Percentiles rank a stretch among this genome's conserved stretches.
Evolutionary conservation across 495 filamentous ascomycete genomes (phyloP).

Genomic region (Lasiosphaeria miniovina): DNA sequence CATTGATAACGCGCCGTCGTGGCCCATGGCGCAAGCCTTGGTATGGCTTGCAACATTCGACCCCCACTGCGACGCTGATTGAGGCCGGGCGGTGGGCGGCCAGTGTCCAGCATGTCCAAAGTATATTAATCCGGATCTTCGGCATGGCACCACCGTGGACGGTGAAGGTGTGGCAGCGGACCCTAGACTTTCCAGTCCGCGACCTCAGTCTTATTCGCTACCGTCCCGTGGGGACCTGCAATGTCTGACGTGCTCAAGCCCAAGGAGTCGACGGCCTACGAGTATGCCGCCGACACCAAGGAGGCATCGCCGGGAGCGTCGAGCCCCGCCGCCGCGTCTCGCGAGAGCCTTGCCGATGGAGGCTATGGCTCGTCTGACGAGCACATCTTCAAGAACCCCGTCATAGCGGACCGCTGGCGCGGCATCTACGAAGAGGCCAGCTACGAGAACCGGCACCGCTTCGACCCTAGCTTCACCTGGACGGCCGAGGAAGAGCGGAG

Average conservation of each 20-base stretch:
- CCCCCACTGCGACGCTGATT: conserved; percentile 2
- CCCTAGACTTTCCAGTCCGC: conserved; percentile 8
- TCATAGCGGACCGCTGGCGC: conserved; percentile 28
- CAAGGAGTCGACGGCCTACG: neutral
- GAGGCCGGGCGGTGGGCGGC: neutral
- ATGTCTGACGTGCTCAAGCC: neutral
- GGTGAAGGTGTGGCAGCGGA: neutral
- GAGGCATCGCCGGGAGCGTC: neutral
- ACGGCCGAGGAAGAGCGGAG: conserved; percentile 45
- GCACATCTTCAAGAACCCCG: conserved; percentile 32
- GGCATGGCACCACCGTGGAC: neutral
- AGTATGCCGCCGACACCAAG: neutral
- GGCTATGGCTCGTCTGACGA: conserved; percentile 35
- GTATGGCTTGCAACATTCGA: conserved; percentile 12
- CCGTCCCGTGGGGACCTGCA: conserved; percentile 4
- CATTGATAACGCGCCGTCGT: conserved; percentile 13
- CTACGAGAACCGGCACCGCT: conserved; percentile 58
- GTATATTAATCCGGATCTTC: neutral
- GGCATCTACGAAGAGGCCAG: conserved; percentile 31
- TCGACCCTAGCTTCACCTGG: conserved; percentile 50
- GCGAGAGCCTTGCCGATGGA: conserved; percentile 14
- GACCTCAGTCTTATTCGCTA: conserved; percentile 11
- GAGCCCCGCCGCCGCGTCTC: conserved; percentile 11
- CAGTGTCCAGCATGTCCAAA: neutral
- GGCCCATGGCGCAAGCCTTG: conserved; percentile 10